These are phyloP conservation scores for Quillaja saponaria DNA, from an alignment of 306 rosid genomes.

Conservation along the genomic window DNA sequence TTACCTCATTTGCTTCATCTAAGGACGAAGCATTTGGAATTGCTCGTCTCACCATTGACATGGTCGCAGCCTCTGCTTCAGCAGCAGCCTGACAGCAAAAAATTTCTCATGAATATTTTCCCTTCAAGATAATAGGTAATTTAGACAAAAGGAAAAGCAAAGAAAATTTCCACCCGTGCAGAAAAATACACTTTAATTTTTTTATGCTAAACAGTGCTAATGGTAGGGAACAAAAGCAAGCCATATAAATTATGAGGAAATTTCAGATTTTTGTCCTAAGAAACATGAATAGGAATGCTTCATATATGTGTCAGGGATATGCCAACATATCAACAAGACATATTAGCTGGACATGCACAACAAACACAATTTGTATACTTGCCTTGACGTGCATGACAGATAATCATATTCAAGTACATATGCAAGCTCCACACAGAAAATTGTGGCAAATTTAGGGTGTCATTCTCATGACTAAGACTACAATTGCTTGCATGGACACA, in stretches of 20 bases:
- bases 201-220: constrained; percentile 4
- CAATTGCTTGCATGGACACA: no score
- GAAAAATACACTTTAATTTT: no score
- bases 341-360: no score
- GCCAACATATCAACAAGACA: no score
- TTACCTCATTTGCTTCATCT: constrained; percentile 49
- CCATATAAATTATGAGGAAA: constrained; percentile 21
- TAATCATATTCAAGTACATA: not conserved
- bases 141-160: not conserved
- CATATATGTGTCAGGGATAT: no score
- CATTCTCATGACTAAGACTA: no score
- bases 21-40: constrained; percentile 50
- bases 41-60: constrained; percentile 57
- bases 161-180: not conserved
- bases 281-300: no score
- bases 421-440: not conserved
- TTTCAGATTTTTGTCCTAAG: constrained; percentile 1
- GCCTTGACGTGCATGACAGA: not conserved
- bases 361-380: not conserved
- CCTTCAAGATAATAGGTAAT: not conserved
- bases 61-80: constrained; percentile 69
- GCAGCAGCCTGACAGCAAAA: constrained; percentile 61
- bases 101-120: constrained; percentile 22
- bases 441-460: not conserved
- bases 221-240: constrained; percentile 2